Base-by-base conservation (phyloP, 2,329 filamentous ascomycete species). In the Rutstroemia sydowiana region DNA sequence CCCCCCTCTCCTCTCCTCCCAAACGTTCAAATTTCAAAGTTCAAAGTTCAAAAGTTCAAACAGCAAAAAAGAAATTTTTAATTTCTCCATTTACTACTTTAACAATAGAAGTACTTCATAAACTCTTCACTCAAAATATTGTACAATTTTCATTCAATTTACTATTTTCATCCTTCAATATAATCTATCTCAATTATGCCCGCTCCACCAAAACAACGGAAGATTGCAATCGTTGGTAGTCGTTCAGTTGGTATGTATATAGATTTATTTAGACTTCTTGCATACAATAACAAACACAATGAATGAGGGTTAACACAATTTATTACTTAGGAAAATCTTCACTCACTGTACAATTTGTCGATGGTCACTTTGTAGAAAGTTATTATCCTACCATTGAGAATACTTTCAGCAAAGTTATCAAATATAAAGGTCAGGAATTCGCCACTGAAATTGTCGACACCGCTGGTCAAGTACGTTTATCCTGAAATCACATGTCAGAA, bases 361-460 rank as follows among this genome's bases (percentile, higher is more conserved):
- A 98, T 69, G 90, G 90, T 57, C 91, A 95, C 73, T 98, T 98
- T 68, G 92, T 98, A 66, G 93, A 98, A 71, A 95, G 88, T 70
- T 98, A 98, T 73, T 98, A 98, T 70, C 93, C 93, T 32, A 98
- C 93, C 37, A 97, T 98, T 65, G 93, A 98, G 71, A 98, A 97
- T 70, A 97, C 92, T 2, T 98, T 98, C 69, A 95, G 87, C 75
- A 95, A 95, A 70, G 85, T 90, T 61, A 95, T 98, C 69, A 87
- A 88, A 63, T 86, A 87, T 70, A 95, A 93, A 71, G 86, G 87
- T 46, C 89, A 96, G 70, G 93, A 97, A 60, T 98, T 84, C 70
- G 84, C 88, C 47, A 95, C 91, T 11, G 93, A 98, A 73, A 97
- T 98, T 65, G 93, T 98, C 69, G 93, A 98, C 69, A 98, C 93